Percentiles rank a stretch among this genome's conserved stretches.
Evolutionary conservation across 2,329 filamentous ascomycete species (phyloP).

Genomic region (Colletotrichum abscissum): DNA sequence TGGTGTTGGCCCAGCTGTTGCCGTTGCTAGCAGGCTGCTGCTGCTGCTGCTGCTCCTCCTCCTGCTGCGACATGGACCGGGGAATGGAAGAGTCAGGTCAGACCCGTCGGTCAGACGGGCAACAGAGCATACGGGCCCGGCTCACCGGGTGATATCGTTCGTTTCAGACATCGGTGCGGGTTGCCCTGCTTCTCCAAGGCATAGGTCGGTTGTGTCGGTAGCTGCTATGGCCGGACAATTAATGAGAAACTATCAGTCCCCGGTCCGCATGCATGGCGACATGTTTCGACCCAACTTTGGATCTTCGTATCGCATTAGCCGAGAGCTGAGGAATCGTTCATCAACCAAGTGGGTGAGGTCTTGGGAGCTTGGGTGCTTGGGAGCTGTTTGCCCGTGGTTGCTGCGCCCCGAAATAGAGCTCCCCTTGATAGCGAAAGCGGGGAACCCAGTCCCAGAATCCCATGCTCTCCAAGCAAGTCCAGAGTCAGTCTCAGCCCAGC

Average conservation of each 20-base stretch:
- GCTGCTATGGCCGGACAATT: not conserved
- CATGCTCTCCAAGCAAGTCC: not conserved
- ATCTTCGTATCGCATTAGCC: not conserved
- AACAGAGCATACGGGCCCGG: not conserved
- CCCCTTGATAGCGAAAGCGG: constrained; percentile 18
- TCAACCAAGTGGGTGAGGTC: not conserved
- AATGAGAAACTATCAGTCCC: constrained; percentile 5
- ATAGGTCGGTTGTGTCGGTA: not conserved
- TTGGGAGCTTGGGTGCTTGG: not conserved
- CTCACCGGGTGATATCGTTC: constrained; percentile 34
- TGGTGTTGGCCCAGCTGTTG: not conserved
- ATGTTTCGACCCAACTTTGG: constrained; percentile 8
- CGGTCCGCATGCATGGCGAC: not conserved
- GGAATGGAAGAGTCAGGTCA: not conserved
- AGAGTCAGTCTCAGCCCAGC: constrained; percentile 14
- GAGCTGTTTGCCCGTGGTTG: not conserved
- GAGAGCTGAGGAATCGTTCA: not conserved
- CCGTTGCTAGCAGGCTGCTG: not conserved
- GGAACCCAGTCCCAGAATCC: constrained; percentile 18
- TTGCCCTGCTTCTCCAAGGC: constrained; percentile 1
- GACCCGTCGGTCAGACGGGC: not conserved
- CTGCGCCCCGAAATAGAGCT: constrained; percentile 7
- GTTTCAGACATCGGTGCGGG: constrained; percentile 32
- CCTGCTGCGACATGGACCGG: not conserved
- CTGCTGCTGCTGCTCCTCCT: not conserved